phyloP scores from a whole-genome alignment of 176 grass and related monocot genomes.

The Aegilops tauschii region DNA sequence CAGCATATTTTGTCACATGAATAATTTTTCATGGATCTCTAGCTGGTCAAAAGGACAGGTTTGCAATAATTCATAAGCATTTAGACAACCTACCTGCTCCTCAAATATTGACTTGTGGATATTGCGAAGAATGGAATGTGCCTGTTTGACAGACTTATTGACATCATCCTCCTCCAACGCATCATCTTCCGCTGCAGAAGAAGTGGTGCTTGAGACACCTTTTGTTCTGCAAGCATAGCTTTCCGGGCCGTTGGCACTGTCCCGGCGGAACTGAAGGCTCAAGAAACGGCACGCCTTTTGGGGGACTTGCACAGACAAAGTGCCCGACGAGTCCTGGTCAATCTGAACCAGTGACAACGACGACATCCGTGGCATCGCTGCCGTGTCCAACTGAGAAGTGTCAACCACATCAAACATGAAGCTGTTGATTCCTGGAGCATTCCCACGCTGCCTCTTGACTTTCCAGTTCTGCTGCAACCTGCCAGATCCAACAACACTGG shows the following conservation, averaged over 20 bases:
- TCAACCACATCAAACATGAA: conserved; percentile 88
- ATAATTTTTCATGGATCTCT: background rate
- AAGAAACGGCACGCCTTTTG: conserved; percentile 63
- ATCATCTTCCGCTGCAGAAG: conserved; percentile 38
- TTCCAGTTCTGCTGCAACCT: conserved; percentile 99
- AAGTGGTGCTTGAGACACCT: conserved; percentile 29
- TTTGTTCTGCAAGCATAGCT: conserved; percentile 42
- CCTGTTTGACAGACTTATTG: conserved; percentile 54
- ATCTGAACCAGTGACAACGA: conserved; percentile 55
- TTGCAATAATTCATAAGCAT: conserved; percentile 12
- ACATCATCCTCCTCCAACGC: conserved; percentile 48
- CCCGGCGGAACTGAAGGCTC: conserved; percentile 65
- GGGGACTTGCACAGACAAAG: conserved; percentile 71
- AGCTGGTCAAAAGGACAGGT: background rate
- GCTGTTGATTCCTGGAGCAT: conserved; percentile 48
- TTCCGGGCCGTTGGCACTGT: conserved; percentile 26
- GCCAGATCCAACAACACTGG: background rate
- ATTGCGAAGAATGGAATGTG: conserved; percentile 71
- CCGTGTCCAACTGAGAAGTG: conserved; percentile 46
- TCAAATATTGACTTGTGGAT: conserved; percentile 86
- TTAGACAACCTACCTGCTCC: conserved; percentile 54
- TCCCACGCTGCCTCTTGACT: conserved; percentile 75
- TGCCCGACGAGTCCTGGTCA: conserved; percentile 61
- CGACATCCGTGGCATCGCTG: conserved; percentile 40
- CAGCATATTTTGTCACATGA: background rate